Base-by-base conservation (phyloP, 2,329 filamentous ascomycete species). In the Alternaria sp. region DNA sequence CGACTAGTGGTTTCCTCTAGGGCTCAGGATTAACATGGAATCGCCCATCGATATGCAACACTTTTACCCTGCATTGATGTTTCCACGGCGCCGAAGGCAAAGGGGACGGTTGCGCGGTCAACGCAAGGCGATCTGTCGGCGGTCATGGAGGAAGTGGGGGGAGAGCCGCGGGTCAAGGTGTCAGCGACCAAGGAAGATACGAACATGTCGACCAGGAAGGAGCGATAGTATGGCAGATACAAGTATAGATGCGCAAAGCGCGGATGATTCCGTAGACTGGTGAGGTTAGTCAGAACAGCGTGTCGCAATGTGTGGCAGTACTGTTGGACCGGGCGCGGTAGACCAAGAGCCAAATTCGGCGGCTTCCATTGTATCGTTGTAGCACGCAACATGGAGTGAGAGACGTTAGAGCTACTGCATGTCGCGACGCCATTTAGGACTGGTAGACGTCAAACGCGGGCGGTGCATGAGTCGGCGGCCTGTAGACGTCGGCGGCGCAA, bases 381-480 rank as follows among this genome's bases (percentile, higher is more conserved):
- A 30, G 25, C 51, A 54, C 10, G 28, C 48, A 50, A 28, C 12
- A 16, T 30, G 10, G 27, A 16, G 40, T 3, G 40, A 43, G 40
- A 14, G 40, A 25, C 40, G 40, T 22, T 43, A 8, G 40, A 28
- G 41, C 57, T 55, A 59, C 51, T 62, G 56, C 55, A 46, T 20
- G 16, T 41, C 14, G 60, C 50, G 20, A 38, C 30, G 36, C 27
- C 38, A 34, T 25, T 38, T 22, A 32, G 57, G 53, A 30, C 32
- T 20, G 62, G 28, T 54, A 22, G n/a, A 52, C 57, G 63, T 61
- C 55, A 59, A 38, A 59, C 43, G 49, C 55, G 36, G 54, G 28
- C 58, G 59, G 36, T 52, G 60, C 61, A 66, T 51, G 56, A 55
- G 43, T 61, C 52, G 64, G 45, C 28, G 14, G 46, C 30, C 18